Conservation (phyloP, 129 eudicot species). For the Flaveria linearis region DNA sequence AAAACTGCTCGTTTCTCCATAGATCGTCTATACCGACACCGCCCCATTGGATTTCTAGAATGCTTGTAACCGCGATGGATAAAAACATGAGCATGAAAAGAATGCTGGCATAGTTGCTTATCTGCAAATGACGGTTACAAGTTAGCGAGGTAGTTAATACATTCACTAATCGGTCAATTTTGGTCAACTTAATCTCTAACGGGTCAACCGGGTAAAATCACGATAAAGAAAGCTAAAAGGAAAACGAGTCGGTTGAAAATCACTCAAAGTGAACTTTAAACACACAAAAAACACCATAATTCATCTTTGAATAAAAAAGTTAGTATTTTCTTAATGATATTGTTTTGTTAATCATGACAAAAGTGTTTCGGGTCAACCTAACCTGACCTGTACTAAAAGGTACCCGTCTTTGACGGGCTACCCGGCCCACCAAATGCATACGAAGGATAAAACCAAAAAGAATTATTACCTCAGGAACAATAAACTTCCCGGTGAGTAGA, state of each 20-base stretch:
- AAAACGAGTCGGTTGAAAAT: background rate
- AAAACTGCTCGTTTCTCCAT: constrained; percentile 87
- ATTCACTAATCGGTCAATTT: background rate
- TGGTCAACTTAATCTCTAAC: background rate
- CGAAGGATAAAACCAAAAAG: background rate
- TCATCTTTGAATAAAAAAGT: background rate
- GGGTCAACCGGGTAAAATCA: background rate
- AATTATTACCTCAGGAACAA: constrained; percentile 76
- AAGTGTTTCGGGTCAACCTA: background rate
- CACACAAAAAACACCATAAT: background rate
- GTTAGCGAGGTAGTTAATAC: too few relatives aligned
- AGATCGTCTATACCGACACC: constrained; percentile 68
- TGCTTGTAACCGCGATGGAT: constrained; percentile 67
- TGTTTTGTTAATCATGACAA: background rate
- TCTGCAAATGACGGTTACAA: constrained; percentile 39
- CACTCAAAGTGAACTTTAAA: background rate
- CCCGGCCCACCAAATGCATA: background rate
- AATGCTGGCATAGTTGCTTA: constrained; percentile 79
- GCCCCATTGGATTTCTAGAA: constrained; percentile 84
- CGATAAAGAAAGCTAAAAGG: background rate
- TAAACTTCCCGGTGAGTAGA: constrained; percentile 86
- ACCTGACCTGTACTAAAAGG: background rate
- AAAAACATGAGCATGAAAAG: constrained; percentile 70
- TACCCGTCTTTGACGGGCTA: background rate
- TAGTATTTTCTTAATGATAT: background rate